Evolutionary conservation across 805 yeast species (phyloP), one percentile per base, ranked within the genome.

Genomic region (Metschnikowia kunwiensis): DNA sequence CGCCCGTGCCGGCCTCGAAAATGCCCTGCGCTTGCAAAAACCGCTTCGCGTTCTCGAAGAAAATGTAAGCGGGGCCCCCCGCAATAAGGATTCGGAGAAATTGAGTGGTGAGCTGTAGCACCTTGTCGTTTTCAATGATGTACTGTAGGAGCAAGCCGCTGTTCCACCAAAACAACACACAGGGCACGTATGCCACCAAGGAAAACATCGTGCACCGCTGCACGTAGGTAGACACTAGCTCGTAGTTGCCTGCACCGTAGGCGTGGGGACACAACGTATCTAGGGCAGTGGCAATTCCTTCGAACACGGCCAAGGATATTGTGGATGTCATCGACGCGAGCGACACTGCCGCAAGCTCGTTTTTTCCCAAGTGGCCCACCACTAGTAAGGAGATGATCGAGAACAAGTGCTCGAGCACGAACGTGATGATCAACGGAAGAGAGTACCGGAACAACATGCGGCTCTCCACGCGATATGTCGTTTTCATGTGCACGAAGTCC

Each of bases 231-330:
- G 65, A 54, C 31, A 68, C 68, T 36, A 60, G 38, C 40, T 62
- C 64, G 30, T 49, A 64, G 40, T 65, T 63, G 3, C 65, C 63
- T 1, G 73, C 72, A 3, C 74, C 74, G 40, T 60, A 68, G 2
- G 72, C 71, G 42, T 66, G 73, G 1, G 74, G 73, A 40, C 73
- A 67, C 24, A 68, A 44, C 4, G 73, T 68, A 36, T 68, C 74
- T 18, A 68, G 51, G 0, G 74, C 64, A 5, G 74, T 68, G 1
- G 73, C 69, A n/a, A 65, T 63, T 12, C 74, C 74, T 46, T 68
- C 73, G 40, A 68, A 68, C 1, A 68, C 44, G 7, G 71, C 74
- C 52, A 68, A 60, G 2, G 73, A 60, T 20, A 68, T 65, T 10
- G 72, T 67, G 7, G 71, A 56, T 3, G 70, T 58, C 74, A 68